Base-by-base conservation (phyloP, 2,329 filamentous ascomycete species). In the Botrytis galanthina region DNA sequence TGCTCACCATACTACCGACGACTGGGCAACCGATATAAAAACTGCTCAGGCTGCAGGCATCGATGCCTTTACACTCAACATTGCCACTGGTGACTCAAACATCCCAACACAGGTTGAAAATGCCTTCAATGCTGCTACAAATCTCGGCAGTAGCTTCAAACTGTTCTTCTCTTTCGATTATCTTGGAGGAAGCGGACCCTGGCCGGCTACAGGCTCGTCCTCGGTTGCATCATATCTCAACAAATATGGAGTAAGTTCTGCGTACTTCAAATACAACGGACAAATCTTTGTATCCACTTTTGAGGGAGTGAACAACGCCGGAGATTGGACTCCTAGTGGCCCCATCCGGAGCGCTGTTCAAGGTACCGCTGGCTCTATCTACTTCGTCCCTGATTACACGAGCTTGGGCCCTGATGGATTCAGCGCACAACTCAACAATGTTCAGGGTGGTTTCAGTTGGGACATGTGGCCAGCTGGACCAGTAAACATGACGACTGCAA, bases 261-360 rank as follows among this genome's bases (percentile, higher is more conserved):
- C 82, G 0, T 82, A 85, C 63, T 82, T 83, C 73, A 79, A 81
- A 51, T 81, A 82, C 74, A 79, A 83, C 18, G 77, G 76, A 66
- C 77, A 82, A 71, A 83, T 86, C 0, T 80, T 88, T 37, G 86
- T 86, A 7, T 86, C 84, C 5, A 88, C 86, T 0, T 88, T 88
- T 73, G 86, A 88, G 77, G 86, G 87, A 0, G 77, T 81, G 0
- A 75, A 72, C 16, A 83, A 84, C 64, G 80, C 81, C 20, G 79
- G 76, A 3, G 83, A 87, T 74, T 87, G 86, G 86, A 70, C 75
- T 26, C 77, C 71, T 22, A 74, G 72, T 37, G 79, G 79, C 51
- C 8, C 76, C 0, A 86, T 88, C 74, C 83, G 72, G 42, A 71
- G 84, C 72, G 73, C 76, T 32, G 76, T 72, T 32, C 60, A 72